These are phyloP conservation scores for Diaporthe aspalathi DNA, from an alignment of 2,329 filamentous ascomycete genomes.

Conservation along the genomic window DNA sequence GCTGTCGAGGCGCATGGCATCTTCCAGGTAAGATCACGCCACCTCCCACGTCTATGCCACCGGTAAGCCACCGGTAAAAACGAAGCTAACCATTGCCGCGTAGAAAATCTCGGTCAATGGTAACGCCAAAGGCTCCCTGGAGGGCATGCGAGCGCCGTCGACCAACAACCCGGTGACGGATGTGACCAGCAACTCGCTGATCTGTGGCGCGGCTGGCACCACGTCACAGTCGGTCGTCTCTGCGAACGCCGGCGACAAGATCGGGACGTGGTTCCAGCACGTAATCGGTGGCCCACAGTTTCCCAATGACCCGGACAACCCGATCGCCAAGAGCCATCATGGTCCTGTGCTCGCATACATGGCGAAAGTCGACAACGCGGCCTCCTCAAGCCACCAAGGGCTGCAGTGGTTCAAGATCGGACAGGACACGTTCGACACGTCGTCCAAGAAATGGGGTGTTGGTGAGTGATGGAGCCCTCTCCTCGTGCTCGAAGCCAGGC, in stretches of 20 bases:
- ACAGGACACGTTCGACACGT: slow-evolving; percentile 59
- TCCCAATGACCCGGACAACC: slow-evolving; percentile 61
- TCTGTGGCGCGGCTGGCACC: slow-evolving; percentile 59
- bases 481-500: not conserved
- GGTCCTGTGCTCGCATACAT: slow-evolving; percentile 66
- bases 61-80: not conserved
- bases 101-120: slow-evolving; percentile 61
- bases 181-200: slow-evolving; percentile 60
- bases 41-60: not conserved
- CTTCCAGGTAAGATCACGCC: slow-evolving; percentile 51
- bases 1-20: slow-evolving; percentile 55
- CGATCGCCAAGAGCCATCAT: slow-evolving; percentile 66
- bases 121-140: slow-evolving; percentile 55
- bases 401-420: slow-evolving; percentile 67
- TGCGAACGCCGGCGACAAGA: slow-evolving; percentile 61
- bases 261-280: slow-evolving; percentile 65
- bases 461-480: slow-evolving; percentile 21
- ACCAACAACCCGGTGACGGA: slow-evolving; percentile 66
- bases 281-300: slow-evolving; percentile 65
- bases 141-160: slow-evolving; percentile 59
- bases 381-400: slow-evolving; percentile 53
- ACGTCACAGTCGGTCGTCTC: slow-evolving; percentile 58
- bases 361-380: slow-evolving; percentile 64
- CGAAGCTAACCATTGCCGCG: not conserved
- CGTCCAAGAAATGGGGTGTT: slow-evolving; percentile 60